These are phyloP conservation scores for Aureobasidium sp. DNA, from an alignment of 2,329 filamentous ascomycete species.

Conservation along the genomic window DNA sequence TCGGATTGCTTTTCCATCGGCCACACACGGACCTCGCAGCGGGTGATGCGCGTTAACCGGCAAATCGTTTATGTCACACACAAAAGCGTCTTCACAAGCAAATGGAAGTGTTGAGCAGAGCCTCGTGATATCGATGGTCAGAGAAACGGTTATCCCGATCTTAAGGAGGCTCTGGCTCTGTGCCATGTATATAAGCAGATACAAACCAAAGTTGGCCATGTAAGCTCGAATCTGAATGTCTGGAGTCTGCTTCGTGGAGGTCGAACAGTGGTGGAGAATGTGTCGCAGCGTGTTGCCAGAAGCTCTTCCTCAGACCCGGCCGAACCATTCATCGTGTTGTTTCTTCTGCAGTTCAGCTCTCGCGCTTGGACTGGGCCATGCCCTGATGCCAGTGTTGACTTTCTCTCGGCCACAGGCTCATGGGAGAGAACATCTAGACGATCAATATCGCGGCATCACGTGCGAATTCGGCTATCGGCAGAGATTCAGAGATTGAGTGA, in stretches of 20 bases:
- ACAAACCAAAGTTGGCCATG: neutral
- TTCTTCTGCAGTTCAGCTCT: neutral
- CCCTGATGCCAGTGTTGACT: neutral
- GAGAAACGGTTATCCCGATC: neutral
- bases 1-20: neutral
- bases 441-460: conserved; percentile 1
- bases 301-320: neutral
- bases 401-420: neutral
- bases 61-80: neutral
- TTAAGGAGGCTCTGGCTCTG: neutral
- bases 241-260: neutral
- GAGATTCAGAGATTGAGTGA: neutral
- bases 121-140: neutral
- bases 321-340: neutral
- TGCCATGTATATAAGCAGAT: neutral
- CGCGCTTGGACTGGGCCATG: neutral
- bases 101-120: neutral
- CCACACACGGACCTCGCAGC: neutral
- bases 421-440: neutral
- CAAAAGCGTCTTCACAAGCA: neutral
- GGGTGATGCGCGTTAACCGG: neutral
- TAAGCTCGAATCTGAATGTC: neutral
- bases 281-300: neutral
- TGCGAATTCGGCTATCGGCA: conserved; percentile 1
- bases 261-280: neutral